Percentiles rank a stretch among this genome's conserved stretches.
Conservation (phyloP, 1,284 basidiomycete genomes). For the Apiotrichum domesticum region DNA sequence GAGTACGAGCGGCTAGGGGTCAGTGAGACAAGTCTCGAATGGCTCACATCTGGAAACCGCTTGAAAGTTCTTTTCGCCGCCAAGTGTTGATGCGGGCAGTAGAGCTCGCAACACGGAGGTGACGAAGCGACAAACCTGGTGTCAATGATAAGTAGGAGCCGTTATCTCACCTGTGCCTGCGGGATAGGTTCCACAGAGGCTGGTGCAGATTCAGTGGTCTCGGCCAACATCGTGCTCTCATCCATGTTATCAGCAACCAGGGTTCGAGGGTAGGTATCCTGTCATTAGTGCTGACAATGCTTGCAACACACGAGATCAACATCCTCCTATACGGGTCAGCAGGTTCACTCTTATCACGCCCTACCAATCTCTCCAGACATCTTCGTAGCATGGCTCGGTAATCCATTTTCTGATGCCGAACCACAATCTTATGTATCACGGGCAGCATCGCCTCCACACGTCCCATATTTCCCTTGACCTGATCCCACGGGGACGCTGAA, state of each 20-base stretch:
- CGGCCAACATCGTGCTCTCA: too few relatives aligned
- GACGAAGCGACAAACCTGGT: slow-evolving; percentile 66
- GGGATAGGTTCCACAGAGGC: too few relatives aligned
- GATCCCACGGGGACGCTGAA: not conserved
- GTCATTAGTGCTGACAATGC: not conserved
- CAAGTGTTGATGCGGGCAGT: slow-evolving; percentile 73
- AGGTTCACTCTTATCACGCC: not conserved
- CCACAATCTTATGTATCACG: slow-evolving; percentile 24
- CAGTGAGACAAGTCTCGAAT: slow-evolving; percentile 1
- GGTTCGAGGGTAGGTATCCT: slow-evolving; percentile 2
- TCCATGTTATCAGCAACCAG: too few relatives aligned
- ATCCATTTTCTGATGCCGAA: slow-evolving; percentile 20
- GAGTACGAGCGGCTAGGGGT: slow-evolving; percentile 59
- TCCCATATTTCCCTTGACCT: not conserved
- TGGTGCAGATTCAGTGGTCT: too few relatives aligned
- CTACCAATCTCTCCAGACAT: slow-evolving; percentile 11
- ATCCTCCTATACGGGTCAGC: slow-evolving; percentile 9
- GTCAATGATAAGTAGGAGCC: not conserved
- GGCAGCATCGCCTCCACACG: slow-evolving; percentile 16
- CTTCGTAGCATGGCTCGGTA: slow-evolving; percentile 14
- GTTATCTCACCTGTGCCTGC: too few relatives aligned
- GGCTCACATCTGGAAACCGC: slow-evolving; percentile 58
- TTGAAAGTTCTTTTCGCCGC: slow-evolving; percentile 63
- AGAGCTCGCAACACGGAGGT: slow-evolving; percentile 60
- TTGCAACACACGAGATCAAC: slow-evolving; percentile 6